Percentiles rank a stretch among this genome's conserved stretches.
phyloP scores from a whole-genome alignment of 108 stramenopile genomes.

The Mayamaea pseudoterrestris region DNA sequence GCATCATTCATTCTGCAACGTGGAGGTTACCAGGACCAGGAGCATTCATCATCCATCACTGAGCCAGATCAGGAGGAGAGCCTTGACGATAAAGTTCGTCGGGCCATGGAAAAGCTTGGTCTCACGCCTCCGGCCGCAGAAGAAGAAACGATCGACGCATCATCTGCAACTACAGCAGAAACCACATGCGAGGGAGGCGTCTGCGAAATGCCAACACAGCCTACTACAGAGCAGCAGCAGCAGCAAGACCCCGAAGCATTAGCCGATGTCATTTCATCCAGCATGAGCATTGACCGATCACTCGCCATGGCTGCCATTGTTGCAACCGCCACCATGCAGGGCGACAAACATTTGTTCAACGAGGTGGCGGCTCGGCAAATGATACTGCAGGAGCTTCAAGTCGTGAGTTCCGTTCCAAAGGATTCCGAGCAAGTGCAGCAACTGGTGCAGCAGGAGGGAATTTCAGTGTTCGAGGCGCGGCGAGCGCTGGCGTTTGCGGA shows the following conservation, averaged over 20 bases:
- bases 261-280: slow-evolving; percentile 31
- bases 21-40: slow-evolving; percentile 3
- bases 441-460: slow-evolving; percentile 57
- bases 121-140: slow-evolving; percentile 17
- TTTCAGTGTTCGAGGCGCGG: slow-evolving; percentile 42
- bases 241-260: slow-evolving; percentile 24
- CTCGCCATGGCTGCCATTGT: slow-evolving; percentile 64
- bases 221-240: slow-evolving; percentile 3
- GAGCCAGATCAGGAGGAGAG: slow-evolving; percentile 9
- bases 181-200: slow-evolving; percentile 52
- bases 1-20: neutral
- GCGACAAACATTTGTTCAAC: slow-evolving; percentile 25
- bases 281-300: slow-evolving; percentile 44
- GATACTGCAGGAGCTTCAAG: slow-evolving; percentile 55
- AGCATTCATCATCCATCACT: neutral
- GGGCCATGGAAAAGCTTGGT: slow-evolving; percentile 70
- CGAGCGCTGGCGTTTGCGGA: slow-evolving; percentile 74
- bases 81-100: slow-evolving; percentile 64
- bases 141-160: neutral
- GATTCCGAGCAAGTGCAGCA: slow-evolving; percentile 47
- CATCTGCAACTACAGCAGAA: slow-evolving; percentile 5
- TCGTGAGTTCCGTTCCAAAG: slow-evolving; percentile 41
- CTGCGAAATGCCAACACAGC: slow-evolving; percentile 25
- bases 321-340: slow-evolving; percentile 30
- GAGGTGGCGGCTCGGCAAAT: slow-evolving; percentile 49